Evolutionary conservation across 2,329 filamentous ascomycete species (phyloP), one percentile per base, ranked within the genome.

Genomic region (Cadophora gregata): DNA sequence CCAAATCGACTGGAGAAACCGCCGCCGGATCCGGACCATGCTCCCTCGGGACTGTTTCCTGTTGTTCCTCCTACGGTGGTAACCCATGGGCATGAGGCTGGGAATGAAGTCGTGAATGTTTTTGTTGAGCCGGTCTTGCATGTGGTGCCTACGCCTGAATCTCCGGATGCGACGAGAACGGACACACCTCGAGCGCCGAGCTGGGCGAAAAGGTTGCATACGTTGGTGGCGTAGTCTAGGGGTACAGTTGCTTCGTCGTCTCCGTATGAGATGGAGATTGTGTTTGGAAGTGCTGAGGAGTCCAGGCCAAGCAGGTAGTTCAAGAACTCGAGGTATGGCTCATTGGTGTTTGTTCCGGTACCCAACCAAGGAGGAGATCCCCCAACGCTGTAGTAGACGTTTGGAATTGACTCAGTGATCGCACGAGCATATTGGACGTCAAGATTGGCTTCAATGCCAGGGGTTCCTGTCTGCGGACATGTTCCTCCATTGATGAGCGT

Each of bases 301-400:
- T 77, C 72, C 69, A 86, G 84, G 1, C 78, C 77, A 0, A 89
- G 81, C 1, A 90, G 76, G 76, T 86, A 86, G 64, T 85, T 81
- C 8, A 91, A 80, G 80, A 86, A 91, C 16, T 82, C 82, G 1
- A 91, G 80, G 76, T 91, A 92, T 0, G 89, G 89, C 79, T 93
- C 90, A 76, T 92, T 92, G 70, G 81, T 83, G 75, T 88, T 83
- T 76, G 80, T 62, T 70, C 76, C 71, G 9, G 62, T 62, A 5
- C 80, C 70, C 48, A 86, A 81, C 76, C 84, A 86, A 0, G 86
- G 81, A 12, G 81, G 78, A 73, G 84, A 85, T 21, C 86, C 87
- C 27, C 83, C 86, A 9, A 85, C 87, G 3, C 83, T 84, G 75
- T 83, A 90, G 59, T 83, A 83, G 9, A 79, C 81, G 56, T 88